Conservation (phyloP, 192 early-diverging fungal species). For the Gaertneriomyces sp. region DNA sequence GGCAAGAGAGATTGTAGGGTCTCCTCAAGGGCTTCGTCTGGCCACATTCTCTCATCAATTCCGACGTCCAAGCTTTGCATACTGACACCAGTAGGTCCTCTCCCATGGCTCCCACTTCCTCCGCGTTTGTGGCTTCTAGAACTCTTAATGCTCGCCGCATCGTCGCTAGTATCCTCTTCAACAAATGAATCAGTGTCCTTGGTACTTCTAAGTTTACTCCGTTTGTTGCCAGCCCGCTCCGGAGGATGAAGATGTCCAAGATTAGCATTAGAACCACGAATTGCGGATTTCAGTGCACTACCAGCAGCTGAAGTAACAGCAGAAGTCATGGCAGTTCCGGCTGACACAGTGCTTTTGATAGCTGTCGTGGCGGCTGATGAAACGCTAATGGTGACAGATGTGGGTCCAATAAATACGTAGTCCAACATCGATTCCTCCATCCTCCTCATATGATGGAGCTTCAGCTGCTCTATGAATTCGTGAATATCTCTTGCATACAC, state of each 20-base stretch:
- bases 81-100: neutral
- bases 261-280: conserved; percentile 21
- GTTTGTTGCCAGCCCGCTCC: neutral
- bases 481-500: conserved; percentile 42
- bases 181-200: conserved; percentile 3
- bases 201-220: neutral
- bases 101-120: conserved; percentile 1
- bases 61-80: conserved; percentile 29
- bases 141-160: conserved; percentile 8
- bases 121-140: conserved; percentile 13
- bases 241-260: neutral
- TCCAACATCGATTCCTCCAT: conserved; percentile 29
- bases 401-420: conserved; percentile 31
- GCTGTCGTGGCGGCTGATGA: neutral
- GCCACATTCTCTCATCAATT: conserved; percentile 46
- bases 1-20: conserved; percentile 58
- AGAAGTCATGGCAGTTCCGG: conserved; percentile 19
- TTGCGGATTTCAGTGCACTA: conserved; percentile 43
- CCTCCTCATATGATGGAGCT: conserved; percentile 27
- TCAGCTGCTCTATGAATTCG: conserved; percentile 43
- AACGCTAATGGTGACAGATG: neutral
- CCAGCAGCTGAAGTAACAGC: conserved; percentile 44
- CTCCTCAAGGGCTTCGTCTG: conserved; percentile 62
- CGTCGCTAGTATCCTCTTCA: conserved; percentile 26
- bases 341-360: conserved; percentile 6